A percentile compares a stretch with the other conserved stretches of the same genome.
phyloP scores from a whole-genome alignment of 1,139 yeast species.

The Suhomyces panamericanus region DNA sequence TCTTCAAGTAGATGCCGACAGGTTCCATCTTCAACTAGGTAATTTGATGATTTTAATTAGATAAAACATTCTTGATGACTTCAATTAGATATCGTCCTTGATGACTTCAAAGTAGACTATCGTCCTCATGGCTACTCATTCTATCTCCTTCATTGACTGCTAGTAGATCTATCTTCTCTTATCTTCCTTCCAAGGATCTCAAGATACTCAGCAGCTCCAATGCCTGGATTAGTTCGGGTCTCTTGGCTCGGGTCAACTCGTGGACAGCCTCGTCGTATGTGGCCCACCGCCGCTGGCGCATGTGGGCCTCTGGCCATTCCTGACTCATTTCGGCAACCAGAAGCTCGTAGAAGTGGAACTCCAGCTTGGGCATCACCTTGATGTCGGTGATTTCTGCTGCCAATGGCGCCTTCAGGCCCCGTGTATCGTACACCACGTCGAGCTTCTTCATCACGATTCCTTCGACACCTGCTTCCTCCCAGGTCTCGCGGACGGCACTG shows the following conservation, averaged over 20 bases:
- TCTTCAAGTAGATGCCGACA: too few relatives aligned
- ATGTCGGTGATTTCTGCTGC: constrained; percentile 38
- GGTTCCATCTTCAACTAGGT: too few relatives aligned
- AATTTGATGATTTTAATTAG: too few relatives aligned
- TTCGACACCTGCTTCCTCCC: constrained; percentile 96
- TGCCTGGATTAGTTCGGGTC: constrained; percentile 72
- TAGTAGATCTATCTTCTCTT: too few relatives aligned
- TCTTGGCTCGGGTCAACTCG: constrained; percentile 56
- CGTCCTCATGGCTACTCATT: too few relatives aligned
- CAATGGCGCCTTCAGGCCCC: constrained; percentile 64
- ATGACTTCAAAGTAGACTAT: too few relatives aligned
- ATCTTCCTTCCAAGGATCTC: too few relatives aligned
- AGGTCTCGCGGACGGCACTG: constrained; percentile 83
- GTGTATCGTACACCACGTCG: constrained; percentile 66
- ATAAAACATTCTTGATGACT: too few relatives aligned
- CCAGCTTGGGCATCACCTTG: constrained; percentile 60
- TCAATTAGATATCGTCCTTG: too few relatives aligned
- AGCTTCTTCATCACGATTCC: constrained; percentile 58
- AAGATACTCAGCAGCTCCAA: constrained; percentile 52
- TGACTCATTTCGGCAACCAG: constrained; percentile 52
- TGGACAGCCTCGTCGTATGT: constrained; percentile 68
- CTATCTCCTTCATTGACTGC: too few relatives aligned
- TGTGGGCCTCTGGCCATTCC: constrained; percentile 71
- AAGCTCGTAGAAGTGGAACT: constrained; percentile 85
- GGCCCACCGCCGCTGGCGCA: constrained; percentile 74